A percentile compares a stretch with the other conserved stretches of the same genome.
Evolutionary conservation across 1,284 basidiomycete species (phyloP).

Genomic region (Prillingera fragicola): DNA sequence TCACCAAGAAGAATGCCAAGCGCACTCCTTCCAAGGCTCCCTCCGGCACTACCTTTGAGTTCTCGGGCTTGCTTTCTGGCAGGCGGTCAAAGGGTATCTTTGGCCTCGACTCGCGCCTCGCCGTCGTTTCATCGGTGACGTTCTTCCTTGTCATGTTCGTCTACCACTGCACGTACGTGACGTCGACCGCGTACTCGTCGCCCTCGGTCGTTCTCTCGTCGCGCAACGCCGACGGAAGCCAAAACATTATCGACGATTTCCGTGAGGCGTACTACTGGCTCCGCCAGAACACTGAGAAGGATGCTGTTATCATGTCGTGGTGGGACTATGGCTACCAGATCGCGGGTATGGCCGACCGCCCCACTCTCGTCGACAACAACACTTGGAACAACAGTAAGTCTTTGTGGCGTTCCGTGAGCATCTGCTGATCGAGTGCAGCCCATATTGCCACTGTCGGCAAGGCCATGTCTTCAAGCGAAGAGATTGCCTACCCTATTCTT

Average conservation of each 20-base stretch:
- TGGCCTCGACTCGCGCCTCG: slow-evolving; percentile 73
- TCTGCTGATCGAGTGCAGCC: too few relatives aligned
- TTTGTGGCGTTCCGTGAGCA: too few relatives aligned
- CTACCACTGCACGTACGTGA: slow-evolving; percentile 95
- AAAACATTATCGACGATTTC: slow-evolving; percentile 98
- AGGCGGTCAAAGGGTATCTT: slow-evolving; percentile 61
- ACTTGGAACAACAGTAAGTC: slow-evolving; percentile 93
- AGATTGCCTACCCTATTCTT: slow-evolving; percentile 93
- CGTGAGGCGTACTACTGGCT: slow-evolving; percentile 99
- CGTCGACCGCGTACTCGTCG: slow-evolving; percentile 90
- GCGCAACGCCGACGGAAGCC: slow-evolving; percentile 71
- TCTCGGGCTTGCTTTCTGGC: slow-evolving; percentile 29
- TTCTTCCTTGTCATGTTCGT: slow-evolving; percentile 84
- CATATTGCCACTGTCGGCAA: slow-evolving; percentile 97
- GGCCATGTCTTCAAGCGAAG: slow-evolving; percentile 91
- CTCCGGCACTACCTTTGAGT: slow-evolving; percentile 17
- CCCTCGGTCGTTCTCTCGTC: slow-evolving; percentile 94
- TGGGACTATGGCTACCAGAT: slow-evolving; percentile 99
- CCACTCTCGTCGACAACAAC: slow-evolving; percentile 88
- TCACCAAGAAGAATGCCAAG: slow-evolving; percentile 64
- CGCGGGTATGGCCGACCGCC: slow-evolving; percentile 92
- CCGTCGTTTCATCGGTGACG: slow-evolving; percentile 71
- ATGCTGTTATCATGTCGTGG: slow-evolving; percentile 97
- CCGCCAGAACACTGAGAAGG: slow-evolving; percentile 85
- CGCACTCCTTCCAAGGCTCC: slow-evolving; percentile 43